phyloP scores from a whole-genome alignment of 768 basidiomycete species.

The Postia placenta region DNA sequence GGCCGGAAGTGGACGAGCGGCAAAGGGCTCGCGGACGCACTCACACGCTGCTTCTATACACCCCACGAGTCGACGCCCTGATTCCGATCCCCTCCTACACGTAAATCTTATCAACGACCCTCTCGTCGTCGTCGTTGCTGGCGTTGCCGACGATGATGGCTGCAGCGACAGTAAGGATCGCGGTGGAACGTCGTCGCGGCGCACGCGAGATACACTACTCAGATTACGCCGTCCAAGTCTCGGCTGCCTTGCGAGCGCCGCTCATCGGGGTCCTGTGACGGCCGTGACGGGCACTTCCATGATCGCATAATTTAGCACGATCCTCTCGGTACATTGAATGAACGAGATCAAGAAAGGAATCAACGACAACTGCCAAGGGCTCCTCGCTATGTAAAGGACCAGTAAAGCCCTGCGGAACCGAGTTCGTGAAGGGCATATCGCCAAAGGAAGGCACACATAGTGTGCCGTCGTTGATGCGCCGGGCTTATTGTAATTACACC shows the following conservation, averaged over 20 bases:
- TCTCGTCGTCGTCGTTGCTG: background rate
- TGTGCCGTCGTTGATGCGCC: no score
- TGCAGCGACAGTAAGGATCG: background rate
- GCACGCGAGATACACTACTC: background rate
- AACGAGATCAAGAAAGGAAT: no score
- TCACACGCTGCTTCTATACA: slow-evolving; percentile 16
- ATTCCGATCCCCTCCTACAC: background rate
- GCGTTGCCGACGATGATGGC: background rate
- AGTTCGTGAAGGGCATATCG: no score
- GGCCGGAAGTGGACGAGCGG: slow-evolving; percentile 12
- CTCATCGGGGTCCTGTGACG: background rate
- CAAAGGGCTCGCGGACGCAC: slow-evolving; percentile 12
- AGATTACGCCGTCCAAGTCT: background rate
- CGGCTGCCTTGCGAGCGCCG: background rate
- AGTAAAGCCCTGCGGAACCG: no score
- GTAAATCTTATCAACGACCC: slow-evolving; percentile 3
- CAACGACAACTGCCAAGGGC: no score
- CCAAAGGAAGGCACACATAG: no score
- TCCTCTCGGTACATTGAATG: no score
- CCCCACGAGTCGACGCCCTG: slow-evolving; percentile 11
- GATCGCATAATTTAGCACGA: no score
- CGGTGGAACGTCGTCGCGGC: background rate
- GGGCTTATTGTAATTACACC: no score
- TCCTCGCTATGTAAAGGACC: no score
- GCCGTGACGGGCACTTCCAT: no score